A percentile compares a stretch with the other conserved stretches of the same genome.
Evolutionary conservation across 192 early-diverging fungal species (phyloP).

Genomic region (Ambispora gerdemannii): DNA sequence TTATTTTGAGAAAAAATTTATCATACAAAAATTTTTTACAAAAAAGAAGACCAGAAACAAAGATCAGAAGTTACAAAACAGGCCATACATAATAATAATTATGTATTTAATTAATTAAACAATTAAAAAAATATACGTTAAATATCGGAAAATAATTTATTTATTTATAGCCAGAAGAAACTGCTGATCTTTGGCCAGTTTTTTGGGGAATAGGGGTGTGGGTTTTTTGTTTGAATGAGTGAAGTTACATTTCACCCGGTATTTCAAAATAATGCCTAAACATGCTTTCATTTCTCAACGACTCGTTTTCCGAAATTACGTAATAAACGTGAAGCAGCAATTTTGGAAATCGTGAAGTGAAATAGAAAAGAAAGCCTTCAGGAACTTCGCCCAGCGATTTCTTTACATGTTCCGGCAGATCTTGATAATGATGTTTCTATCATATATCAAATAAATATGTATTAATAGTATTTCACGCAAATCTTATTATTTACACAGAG

Average conservation of each 20-base stretch:
- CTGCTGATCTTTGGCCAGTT: background rate
- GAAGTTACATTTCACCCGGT: slow-evolving; percentile 17
- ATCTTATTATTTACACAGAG: background rate
- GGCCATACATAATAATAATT: too few species aligned
- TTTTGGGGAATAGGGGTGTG: background rate
- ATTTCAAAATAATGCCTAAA: slow-evolving; percentile 65
- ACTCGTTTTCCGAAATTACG: slow-evolving; percentile 67
- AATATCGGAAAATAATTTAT: background rate
- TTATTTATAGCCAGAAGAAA: background rate
- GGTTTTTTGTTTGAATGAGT: too few species aligned
- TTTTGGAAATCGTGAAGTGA: slow-evolving; percentile 84
- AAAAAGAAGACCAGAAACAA: background rate
- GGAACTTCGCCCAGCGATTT: slow-evolving; percentile 79
- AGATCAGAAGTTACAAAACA: background rate
- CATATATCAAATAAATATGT: too few species aligned
- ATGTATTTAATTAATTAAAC: too few species aligned
- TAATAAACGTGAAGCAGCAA: slow-evolving; percentile 87
- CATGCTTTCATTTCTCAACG: slow-evolving; percentile 58
- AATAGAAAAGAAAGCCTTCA: slow-evolving; percentile 84
- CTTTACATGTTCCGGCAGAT: slow-evolving; percentile 75
- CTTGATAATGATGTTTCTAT: slow-evolving; percentile 96
- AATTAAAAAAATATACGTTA: background rate
- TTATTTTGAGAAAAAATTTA: background rate
- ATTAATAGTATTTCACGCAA: too few species aligned
- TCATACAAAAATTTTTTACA: background rate